Base-by-base conservation (phyloP, 1,284 basidiomycete species). In the Malassezia psittaci region DNA sequence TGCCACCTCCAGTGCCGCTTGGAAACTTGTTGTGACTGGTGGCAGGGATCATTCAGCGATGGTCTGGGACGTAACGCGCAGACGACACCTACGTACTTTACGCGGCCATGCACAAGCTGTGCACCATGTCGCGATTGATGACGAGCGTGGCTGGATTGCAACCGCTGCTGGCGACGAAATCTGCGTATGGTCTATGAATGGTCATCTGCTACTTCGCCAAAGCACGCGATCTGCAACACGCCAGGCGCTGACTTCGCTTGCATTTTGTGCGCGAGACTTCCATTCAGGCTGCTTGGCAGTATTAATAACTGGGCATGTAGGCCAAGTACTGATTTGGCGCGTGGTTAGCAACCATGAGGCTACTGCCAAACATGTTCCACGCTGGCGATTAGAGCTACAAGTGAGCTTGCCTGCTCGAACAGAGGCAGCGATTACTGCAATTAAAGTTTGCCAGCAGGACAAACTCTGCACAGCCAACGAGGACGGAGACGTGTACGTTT, bases 31-130 rank as follows among this genome's bases (percentile, higher is more conserved):
- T 13, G 82, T 93, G 43, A 91, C 86, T 59, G 89, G 89, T 6
- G 86, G 87, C 6, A 80, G 82, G 63, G 89, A 94, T 65, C 85
- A 87, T 1, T 87, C 83, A 56, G 88, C 85, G 0, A 85, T 85
- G 13, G 65, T 94, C 7, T 96, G 91, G 91, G 91, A 96, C 72
- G 79, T 89, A 52, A 94, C 96, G 68, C 80, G 84, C 24, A 64
- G 59, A 24, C 52, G 59, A 10, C 66, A 67, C 41, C 64, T 72
- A 2, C 61, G 65, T 7, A 51, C 61, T 35, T 63, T 75, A 21
- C 62, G 54, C 10, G 65, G 64, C 36, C 64, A 64, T 37, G 74
- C 65, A 0, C 77, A 80, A 24, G 78, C 81, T 0, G 83, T 94
- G 3, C 80, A 82, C 59, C 78, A 85, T 2, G 84, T 85, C 13